These are phyloP conservation scores for Kodamaea anthophila DNA, from an alignment of 1,139 yeast genomes.

Conservation along the genomic window DNA sequence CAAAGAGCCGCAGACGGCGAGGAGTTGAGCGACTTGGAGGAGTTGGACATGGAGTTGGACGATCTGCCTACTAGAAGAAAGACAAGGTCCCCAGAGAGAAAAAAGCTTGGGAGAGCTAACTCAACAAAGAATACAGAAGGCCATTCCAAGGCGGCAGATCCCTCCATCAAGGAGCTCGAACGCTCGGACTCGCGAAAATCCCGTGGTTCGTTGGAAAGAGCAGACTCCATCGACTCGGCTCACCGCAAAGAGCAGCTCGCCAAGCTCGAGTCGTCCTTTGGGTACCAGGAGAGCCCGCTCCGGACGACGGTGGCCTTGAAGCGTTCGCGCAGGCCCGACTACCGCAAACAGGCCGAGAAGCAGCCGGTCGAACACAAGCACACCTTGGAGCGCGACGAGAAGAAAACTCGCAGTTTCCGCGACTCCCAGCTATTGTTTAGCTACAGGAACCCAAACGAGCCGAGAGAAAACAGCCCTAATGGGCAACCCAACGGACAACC, in stretches of 20 bases:
- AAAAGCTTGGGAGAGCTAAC: background rate
- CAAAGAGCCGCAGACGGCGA: conserved; percentile 8
- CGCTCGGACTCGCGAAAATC: background rate
- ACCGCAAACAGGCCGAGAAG: conserved; percentile 24
- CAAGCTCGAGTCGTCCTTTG: conserved; percentile 3
- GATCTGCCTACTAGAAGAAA: background rate
- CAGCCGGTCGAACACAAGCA: background rate
- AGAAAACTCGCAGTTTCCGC: conserved; percentile 12
- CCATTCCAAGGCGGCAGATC: too few relatives aligned
- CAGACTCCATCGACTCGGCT: conserved; percentile 1
- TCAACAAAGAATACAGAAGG: too few relatives aligned
- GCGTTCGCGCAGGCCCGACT: conserved; percentile 39
- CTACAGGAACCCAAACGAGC: conserved; percentile 21
- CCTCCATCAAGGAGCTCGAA: too few relatives aligned
- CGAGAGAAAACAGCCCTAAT: conserved; percentile 1
- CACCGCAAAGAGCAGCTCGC: conserved; percentile 1
- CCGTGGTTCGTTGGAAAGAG: background rate
- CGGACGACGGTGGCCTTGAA: conserved; percentile 27
- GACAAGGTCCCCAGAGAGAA: background rate
- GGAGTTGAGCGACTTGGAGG: background rate
- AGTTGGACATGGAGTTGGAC: background rate
- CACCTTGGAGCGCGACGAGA: conserved; percentile 11
- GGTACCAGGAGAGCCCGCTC: conserved; percentile 6
- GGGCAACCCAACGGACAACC: too few relatives aligned
- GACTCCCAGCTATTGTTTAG: conserved; percentile 30